These are phyloP conservation scores for Favolaschia claudopus DNA, from an alignment of 768 basidiomycete species.

Conservation along the genomic window DNA sequence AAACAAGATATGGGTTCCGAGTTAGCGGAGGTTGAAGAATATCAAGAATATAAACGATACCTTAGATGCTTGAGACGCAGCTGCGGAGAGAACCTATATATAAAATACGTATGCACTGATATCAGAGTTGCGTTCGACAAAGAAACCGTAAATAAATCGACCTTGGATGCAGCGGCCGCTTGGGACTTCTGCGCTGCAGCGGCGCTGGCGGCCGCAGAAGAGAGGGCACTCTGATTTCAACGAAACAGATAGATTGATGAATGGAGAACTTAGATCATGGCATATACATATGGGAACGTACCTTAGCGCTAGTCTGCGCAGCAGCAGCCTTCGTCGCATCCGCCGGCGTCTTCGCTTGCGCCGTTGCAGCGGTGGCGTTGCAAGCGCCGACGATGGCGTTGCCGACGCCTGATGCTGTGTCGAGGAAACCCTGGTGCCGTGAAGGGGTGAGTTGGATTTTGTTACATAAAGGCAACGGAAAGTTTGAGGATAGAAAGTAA, in stretches of 20 bases:
- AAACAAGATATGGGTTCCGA: not conserved
- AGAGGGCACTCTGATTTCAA: slow-evolving; percentile 1
- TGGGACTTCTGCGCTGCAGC: slow-evolving; percentile 17
- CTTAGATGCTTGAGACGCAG: slow-evolving; percentile 7
- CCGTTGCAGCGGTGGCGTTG: slow-evolving; percentile 12
- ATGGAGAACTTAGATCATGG: not conserved
- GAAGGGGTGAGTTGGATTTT: no score
- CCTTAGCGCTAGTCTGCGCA: slow-evolving; percentile 18
- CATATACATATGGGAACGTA: not conserved
- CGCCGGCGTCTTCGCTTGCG: not conserved
- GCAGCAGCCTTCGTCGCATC: not conserved
- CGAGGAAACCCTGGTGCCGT: slow-evolving; percentile 7
- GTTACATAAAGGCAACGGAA: no score
- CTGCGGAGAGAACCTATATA: slow-evolving; percentile 16
- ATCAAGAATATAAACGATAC: not conserved
- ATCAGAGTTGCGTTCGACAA: no score
- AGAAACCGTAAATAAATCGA: no score
- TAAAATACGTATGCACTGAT: no score
- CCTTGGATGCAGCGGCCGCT: not conserved
- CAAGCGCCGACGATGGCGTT: slow-evolving; percentile 12
- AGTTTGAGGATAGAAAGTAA: no score
- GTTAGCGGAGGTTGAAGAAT: not conserved
- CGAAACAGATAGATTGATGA: not conserved
- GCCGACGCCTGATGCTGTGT: slow-evolving; percentile 11
- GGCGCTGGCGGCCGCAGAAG: slow-evolving; percentile 15